phyloP scores from a whole-genome alignment of 2,329 filamentous ascomycete species.

The Dendrostoma leiphaemia region DNA sequence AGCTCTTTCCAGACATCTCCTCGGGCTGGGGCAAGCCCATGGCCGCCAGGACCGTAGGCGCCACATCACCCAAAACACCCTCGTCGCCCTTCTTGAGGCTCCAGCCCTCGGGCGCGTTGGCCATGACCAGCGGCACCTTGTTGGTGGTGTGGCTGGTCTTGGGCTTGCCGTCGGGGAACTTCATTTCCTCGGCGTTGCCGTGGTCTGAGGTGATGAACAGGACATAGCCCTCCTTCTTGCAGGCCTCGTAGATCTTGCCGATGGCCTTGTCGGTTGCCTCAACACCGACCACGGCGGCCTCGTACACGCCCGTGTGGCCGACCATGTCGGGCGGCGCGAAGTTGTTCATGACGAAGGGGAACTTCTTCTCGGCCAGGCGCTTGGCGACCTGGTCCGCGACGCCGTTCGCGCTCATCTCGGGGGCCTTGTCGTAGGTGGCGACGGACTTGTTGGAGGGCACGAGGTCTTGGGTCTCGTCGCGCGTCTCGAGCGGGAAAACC shows the following conservation, averaged over 20 bases:
- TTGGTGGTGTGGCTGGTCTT: constrained; percentile 99
- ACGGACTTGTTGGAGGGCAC: constrained; percentile 89
- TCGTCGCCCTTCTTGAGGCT: constrained; percentile 72
- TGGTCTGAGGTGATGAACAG: constrained; percentile 97
- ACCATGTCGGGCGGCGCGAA: constrained; percentile 99
- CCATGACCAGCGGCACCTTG: constrained; percentile 97
- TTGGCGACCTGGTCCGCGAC: constrained; percentile 90
- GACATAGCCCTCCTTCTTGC: constrained; percentile 89
- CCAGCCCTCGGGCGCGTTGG: constrained; percentile 89
- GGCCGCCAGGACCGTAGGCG: constrained; percentile 83
- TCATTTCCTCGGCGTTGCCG: constrained; percentile 99
- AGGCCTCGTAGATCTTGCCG: constrained; percentile 85
- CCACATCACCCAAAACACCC: constrained; percentile 95
- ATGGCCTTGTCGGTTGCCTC: constrained; percentile 91
- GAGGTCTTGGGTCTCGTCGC: constrained; percentile 74
- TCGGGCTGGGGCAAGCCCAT: constrained; percentile 91
- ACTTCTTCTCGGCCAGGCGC: constrained; percentile 79
- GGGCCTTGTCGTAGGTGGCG: constrained; percentile 89
- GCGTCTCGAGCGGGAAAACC: constrained; percentile 85
- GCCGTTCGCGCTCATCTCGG: constrained; percentile 90
- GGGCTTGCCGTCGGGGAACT: constrained; percentile 90
- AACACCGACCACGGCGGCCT: constrained; percentile 83
- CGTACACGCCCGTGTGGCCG: constrained; percentile 95
- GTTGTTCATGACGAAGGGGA: constrained; percentile 99
- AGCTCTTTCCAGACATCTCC: constrained; percentile 85